Percentiles rank a stretch among this genome's conserved stretches.
Evolutionary conservation across 1,139 yeast genomes (phyloP).

Genomic region (Diutina sp.): DNA sequence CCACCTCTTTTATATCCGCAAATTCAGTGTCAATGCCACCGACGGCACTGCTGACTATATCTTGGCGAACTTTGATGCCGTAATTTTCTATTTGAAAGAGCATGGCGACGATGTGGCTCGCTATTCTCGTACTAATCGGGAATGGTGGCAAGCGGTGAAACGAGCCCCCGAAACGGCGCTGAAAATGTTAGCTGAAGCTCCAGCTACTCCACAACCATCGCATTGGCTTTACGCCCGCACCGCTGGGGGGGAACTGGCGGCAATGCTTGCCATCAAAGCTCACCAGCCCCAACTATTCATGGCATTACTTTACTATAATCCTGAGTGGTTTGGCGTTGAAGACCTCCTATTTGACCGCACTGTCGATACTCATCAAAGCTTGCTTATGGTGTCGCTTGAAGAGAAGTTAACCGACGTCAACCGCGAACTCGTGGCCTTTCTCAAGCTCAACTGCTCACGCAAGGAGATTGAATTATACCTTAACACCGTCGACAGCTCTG

Average conservation of each 20-base stretch:
- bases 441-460: slow-evolving; percentile 28
- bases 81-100: slow-evolving; percentile 43
- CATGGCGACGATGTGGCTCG: slow-evolving; percentile 26
- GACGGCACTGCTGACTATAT: slow-evolving; percentile 21
- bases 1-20: slow-evolving; percentile 53
- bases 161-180: not conserved
- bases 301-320: slow-evolving; percentile 28
- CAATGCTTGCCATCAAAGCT: slow-evolving; percentile 29
- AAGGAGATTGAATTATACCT: slow-evolving; percentile 38
- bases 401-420: slow-evolving; percentile 39
- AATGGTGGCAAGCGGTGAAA: slow-evolving; percentile 39
- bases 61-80: slow-evolving; percentile 76
- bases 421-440: slow-evolving; percentile 30
- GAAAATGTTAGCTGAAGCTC: not conserved
- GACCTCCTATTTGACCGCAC: slow-evolving; percentile 56
- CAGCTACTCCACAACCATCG: not conserved
- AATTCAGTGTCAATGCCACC: slow-evolving; percentile 31
- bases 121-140: slow-evolving; percentile 34
- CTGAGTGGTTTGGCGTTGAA: slow-evolving; percentile 44
- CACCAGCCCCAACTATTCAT: slow-evolving; percentile 31
- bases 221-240: not conserved
- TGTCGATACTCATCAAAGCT: slow-evolving; percentile 32
- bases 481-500: slow-evolving; percentile 34
- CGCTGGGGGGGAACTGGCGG: not conserved
- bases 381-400: slow-evolving; percentile 50